These are phyloP conservation scores for Scedosporium minutisporum DNA, from an alignment of 2,329 filamentous ascomycete species.

Conservation along the genomic window DNA sequence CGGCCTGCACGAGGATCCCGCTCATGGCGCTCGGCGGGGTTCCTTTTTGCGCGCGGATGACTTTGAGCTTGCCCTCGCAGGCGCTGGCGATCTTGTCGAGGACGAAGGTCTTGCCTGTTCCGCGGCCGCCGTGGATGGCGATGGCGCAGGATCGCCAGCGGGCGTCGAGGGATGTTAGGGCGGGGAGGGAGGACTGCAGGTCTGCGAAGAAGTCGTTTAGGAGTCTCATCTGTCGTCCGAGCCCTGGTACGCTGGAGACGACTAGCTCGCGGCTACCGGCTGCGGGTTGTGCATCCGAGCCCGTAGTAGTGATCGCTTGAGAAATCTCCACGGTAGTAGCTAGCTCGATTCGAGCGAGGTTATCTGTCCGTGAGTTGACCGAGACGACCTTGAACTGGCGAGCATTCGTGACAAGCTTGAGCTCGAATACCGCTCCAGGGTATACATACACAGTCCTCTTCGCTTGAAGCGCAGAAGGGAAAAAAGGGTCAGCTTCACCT, in stretches of 20 bases:
- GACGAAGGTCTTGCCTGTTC: constrained; percentile 75
- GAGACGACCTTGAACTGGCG: constrained; percentile 41
- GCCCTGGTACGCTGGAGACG: constrained; percentile 54
- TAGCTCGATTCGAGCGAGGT: constrained; percentile 33
- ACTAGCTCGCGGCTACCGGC: constrained; percentile 25
- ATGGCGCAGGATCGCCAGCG: constrained; percentile 41
- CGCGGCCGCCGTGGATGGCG: constrained; percentile 69
- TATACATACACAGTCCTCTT: constrained; percentile 58
- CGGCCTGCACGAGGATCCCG: constrained; percentile 61
- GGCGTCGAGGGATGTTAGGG: neutral
- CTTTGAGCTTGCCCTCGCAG: constrained; percentile 55
- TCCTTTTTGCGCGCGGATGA: constrained; percentile 49
- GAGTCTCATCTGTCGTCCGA: constrained; percentile 51
- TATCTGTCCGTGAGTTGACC: constrained; percentile 42
- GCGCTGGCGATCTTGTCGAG: constrained; percentile 55
- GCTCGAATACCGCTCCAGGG: constrained; percentile 61
- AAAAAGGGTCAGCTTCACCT: neutral
- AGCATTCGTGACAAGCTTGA: constrained; percentile 27
- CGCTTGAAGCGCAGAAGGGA: constrained; percentile 15
- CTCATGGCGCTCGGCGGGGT: constrained; percentile 52
- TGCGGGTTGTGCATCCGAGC: neutral
- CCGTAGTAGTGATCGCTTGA: neutral
- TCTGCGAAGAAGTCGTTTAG: constrained; percentile 55
- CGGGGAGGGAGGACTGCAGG: neutral
- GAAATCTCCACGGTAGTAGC: constrained; percentile 20